Percentiles rank a stretch among this genome's conserved stretches.
Evolutionary conservation across 2,329 filamentous ascomycete species (phyloP).

Genomic region (Calonectria hawksworthii): DNA sequence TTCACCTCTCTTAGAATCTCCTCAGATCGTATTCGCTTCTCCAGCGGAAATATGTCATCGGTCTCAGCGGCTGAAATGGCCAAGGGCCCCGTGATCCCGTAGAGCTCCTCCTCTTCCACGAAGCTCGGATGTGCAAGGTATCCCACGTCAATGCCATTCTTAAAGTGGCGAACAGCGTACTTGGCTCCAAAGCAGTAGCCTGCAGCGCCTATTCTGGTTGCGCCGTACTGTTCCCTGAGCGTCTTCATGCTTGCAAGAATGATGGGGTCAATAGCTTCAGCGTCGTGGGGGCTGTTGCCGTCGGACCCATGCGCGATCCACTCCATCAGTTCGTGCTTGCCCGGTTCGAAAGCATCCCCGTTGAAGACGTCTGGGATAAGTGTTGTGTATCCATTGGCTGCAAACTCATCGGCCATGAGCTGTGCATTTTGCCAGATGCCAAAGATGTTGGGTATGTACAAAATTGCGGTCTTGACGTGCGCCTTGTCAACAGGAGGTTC

Average conservation of each 20-base stretch:
- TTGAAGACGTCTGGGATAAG: not conserved
- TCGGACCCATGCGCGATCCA: constrained; percentile 1
- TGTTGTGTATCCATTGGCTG: not conserved
- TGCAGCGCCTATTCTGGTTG: constrained; percentile 71
- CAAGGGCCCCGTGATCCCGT: constrained; percentile 74
- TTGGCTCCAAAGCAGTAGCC: constrained; percentile 84
- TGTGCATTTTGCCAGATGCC: constrained; percentile 8
- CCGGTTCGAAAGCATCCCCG: not conserved
- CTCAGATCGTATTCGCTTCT: constrained; percentile 76
- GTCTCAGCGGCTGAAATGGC: constrained; percentile 76
- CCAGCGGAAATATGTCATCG: constrained; percentile 73
- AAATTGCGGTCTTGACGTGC: not conserved
- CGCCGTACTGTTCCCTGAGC: constrained; percentile 56
- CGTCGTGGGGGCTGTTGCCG: not conserved
- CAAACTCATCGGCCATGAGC: not conserved
- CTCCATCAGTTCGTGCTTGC: not conserved
- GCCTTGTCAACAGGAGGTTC: not conserved
- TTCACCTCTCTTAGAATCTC: constrained; percentile 67
- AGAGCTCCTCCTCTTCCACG: constrained; percentile 76
- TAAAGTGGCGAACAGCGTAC: constrained; percentile 77
- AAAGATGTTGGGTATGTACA: constrained; percentile 1
- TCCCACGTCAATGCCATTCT: constrained; percentile 75
- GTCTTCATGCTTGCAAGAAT: not conserved
- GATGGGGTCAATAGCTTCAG: not conserved
- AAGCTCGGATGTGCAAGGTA: constrained; percentile 85